Conservation (phyloP, 441 rosid genomes). For the Kokia cookei region DNA sequence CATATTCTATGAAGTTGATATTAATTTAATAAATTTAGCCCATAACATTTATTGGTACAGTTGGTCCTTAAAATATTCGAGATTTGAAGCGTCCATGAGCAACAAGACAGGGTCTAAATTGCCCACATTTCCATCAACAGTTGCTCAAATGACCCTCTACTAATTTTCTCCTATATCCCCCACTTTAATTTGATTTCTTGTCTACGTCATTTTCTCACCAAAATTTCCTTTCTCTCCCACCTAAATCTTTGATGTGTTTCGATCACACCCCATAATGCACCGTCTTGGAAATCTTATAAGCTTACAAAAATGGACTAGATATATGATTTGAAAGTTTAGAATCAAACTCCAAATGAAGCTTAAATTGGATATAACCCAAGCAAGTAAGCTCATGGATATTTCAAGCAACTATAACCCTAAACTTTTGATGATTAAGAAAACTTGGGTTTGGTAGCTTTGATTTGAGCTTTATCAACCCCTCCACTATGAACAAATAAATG, state of each 20-base stretch:
- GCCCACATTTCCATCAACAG: neutral
- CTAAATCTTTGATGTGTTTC: neutral
- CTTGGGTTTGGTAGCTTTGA: neutral
- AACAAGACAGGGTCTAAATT: neutral
- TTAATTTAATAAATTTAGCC: too few relatives aligned
- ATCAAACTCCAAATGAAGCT: neutral
- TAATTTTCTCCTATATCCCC: neutral
- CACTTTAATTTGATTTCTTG: neutral
- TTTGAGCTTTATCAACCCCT: neutral
- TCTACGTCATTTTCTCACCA: neutral
- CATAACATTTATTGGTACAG: too few relatives aligned
- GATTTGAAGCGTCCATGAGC: neutral
- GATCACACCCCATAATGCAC: neutral
- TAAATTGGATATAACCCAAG: neutral
- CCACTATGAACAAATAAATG: neutral
- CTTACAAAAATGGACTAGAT: neutral
- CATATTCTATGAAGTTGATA: too few relatives aligned
- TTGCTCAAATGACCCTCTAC: neutral
- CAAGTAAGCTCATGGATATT: too few relatives aligned
- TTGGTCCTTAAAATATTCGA: too few relatives aligned
- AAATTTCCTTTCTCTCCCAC: neutral
- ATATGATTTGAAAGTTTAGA: neutral
- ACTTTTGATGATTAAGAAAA: neutral
- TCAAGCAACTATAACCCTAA: too few relatives aligned
- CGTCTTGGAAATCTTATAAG: neutral